phyloP scores from a whole-genome alignment of 306 rosid species.

The Morella rubra region DNA sequence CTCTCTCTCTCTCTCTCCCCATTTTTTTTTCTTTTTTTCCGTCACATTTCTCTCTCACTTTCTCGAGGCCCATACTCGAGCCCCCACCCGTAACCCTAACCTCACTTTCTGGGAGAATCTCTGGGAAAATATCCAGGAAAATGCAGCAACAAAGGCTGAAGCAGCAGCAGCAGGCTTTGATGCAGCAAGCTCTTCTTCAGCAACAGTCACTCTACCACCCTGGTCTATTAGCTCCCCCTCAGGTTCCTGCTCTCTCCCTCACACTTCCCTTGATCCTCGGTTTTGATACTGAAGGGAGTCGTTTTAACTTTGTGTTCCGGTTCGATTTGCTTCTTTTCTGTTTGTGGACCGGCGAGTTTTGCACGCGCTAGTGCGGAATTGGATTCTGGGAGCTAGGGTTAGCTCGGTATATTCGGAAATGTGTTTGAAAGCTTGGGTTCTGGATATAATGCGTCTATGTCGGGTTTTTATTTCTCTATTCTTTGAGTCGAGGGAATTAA shows the following conservation, averaged over 20 bases:
- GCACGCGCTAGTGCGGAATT: neutral
- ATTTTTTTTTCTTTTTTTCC: neutral
- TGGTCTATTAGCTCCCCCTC: conserved; percentile 94
- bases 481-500: neutral
- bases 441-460: neutral
- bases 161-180: conserved; percentile 98
- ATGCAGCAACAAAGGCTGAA: conserved; percentile 98
- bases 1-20: too few relatives aligned
- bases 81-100: conserved; percentile 72
- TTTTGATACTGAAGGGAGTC: neutral
- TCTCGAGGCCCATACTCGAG: conserved; percentile 32
- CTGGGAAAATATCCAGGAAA: conserved; percentile 39
- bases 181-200: conserved; percentile 97
- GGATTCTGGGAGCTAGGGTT: conserved; percentile 28
- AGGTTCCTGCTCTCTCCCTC: conserved; percentile 52
- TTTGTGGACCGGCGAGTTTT: neutral
- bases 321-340: neutral
- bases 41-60: neutral
- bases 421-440: neutral
- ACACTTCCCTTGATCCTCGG: neutral
- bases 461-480: neutral
- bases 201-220: conserved; percentile 97
- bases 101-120: conserved; percentile 35
- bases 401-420: neutral
- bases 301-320: neutral